A percentile compares a stretch with the other conserved stretches of the same genome.
phyloP scores from a whole-genome alignment of 1,284 basidiomycete genomes.

The Trichosporon ovoides region DNA sequence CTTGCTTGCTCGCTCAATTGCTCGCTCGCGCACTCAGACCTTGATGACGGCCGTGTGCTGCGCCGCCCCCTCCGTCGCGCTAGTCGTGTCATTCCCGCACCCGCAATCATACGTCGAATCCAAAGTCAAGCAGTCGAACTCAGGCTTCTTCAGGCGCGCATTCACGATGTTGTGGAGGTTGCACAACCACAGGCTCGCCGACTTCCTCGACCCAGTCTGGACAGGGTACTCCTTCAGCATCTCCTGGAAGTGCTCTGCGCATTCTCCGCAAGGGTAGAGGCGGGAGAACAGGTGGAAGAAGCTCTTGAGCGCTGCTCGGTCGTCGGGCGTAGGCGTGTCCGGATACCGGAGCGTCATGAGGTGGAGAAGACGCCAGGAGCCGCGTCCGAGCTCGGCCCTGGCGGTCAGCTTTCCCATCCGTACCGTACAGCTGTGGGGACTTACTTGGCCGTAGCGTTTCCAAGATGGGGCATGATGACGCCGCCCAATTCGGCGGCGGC shows the following conservation, averaged over 20 bases:
- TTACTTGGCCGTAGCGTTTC: slow-evolving; percentile 90
- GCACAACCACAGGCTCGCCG: slow-evolving; percentile 83
- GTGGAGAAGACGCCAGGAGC: slow-evolving; percentile 83
- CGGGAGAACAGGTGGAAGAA: slow-evolving; percentile 74
- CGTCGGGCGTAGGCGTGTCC: slow-evolving; percentile 75
- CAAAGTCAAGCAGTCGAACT: slow-evolving; percentile 84
- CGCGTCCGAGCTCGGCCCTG: slow-evolving; percentile 82
- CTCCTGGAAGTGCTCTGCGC: slow-evolving; percentile 82
- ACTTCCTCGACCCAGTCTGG: slow-evolving; percentile 79
- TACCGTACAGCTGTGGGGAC: slow-evolving; percentile 39
- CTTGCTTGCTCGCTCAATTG: too few species aligned
- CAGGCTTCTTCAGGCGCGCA: slow-evolving; percentile 69
- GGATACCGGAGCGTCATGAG: slow-evolving; percentile 90
- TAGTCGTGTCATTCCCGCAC: slow-evolving; percentile 58
- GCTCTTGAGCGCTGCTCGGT: slow-evolving; percentile 70
- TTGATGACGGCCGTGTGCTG: slow-evolving; percentile 1
- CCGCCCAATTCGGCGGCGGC: slow-evolving; percentile 55
- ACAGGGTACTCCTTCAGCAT: slow-evolving; percentile 79
- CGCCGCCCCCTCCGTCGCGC: not conserved
- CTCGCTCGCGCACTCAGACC: not conserved
- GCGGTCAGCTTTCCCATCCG: not conserved
- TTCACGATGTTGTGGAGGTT: slow-evolving; percentile 89
- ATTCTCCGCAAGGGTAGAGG: slow-evolving; percentile 74
- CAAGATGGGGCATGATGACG: slow-evolving; percentile 87
- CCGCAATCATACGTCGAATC: slow-evolving; percentile 89